Evolutionary conservation across 148 eudicot species (phyloP), one percentile per base, ranked within the genome.

Genomic region (Euryodendron excelsum): DNA sequence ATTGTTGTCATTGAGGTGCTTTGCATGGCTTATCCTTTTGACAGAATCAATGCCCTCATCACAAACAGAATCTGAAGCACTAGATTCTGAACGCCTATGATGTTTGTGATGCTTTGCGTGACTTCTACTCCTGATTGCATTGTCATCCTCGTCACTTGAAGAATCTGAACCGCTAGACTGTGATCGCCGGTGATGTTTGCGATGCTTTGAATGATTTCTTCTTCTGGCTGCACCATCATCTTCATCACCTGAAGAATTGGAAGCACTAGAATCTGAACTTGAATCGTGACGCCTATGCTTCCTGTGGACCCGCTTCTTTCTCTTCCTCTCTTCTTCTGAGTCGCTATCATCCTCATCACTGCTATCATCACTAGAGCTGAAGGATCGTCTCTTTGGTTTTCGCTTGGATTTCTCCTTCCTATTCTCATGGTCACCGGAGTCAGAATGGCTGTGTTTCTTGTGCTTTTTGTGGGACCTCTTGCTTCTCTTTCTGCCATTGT

Each of bases 391-490:
- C 79, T 82, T 94, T 13, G 85, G 78, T 81, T 84, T 92, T 44
- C 60, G 88, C 87, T 84, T 92, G 59, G 86, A 85, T 76, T 79
- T 90, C 34, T 81, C 92, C 76, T 78, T 90, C 80, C 83, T 90
- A 77, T 75, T 82, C 61, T 84, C 85, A 61, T 61, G 69, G 68
- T 91, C 88, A 25, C 81, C 84, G 1, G 85, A 86, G 52, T 90
- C 95, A 12, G 86, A 86, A 69, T 80, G 85, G 71, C 77, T 53
- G 73, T 87, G 94, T 87, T 82, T 94, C 64, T 82, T 87, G 60
- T 85, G 88, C 84, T 82, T 92, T 85, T 87, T 91, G 80, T 86
- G 87, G 44, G 87, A 80, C 79, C 84, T 86, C 77, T 80, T 91
- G 27, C 82, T 81, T 47, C 84, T 78, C 86, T 74, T 90, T 75